Evolutionary conservation across 768 basidiomycete genomes (phyloP).

Genomic region (Tricholoma hemisulphureum): DNA sequence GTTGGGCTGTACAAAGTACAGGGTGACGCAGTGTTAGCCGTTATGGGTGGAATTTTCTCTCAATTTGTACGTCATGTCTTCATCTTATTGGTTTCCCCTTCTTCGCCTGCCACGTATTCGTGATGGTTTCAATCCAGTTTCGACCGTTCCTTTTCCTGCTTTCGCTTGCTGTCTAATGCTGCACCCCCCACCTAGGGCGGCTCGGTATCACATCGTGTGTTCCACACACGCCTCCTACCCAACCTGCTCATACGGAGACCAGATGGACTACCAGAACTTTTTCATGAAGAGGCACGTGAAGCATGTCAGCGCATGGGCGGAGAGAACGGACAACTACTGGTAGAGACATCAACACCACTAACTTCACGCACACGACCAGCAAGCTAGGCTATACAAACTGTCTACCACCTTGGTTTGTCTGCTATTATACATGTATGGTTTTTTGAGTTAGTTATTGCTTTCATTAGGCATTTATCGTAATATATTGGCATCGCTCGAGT

Average conservation of each 20-base stretch:
- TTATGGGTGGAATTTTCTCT: slow-evolving; percentile 74
- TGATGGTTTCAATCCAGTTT: too few species aligned
- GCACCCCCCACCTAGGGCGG: slow-evolving; percentile 37
- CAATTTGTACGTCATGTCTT: slow-evolving; percentile 66
- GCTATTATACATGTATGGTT: background rate
- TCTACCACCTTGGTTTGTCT: background rate
- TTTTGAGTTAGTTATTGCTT: background rate
- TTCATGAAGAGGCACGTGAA: slow-evolving; percentile 46
- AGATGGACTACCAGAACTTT: slow-evolving; percentile 44
- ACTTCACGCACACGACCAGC: background rate
- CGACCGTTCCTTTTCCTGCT: slow-evolving; percentile 7
- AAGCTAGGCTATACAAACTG: background rate
- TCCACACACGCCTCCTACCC: slow-evolving; percentile 50
- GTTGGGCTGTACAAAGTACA: slow-evolving; percentile 77
- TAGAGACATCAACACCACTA: slow-evolving; percentile 6
- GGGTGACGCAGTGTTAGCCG: slow-evolving; percentile 73
- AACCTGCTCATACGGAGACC: slow-evolving; percentile 30
- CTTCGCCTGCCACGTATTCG: background rate
- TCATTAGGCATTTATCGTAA: background rate
- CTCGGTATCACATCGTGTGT: slow-evolving; percentile 46
- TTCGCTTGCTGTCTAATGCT: slow-evolving; percentile 4
- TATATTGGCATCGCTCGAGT: background rate
- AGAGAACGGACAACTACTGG: slow-evolving; percentile 31
- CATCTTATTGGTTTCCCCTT: background rate
- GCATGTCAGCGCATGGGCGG: slow-evolving; percentile 54